Conservation (phyloP, 2,329 filamentous ascomycete species). For the Trichoderma cornu-damae region DNA sequence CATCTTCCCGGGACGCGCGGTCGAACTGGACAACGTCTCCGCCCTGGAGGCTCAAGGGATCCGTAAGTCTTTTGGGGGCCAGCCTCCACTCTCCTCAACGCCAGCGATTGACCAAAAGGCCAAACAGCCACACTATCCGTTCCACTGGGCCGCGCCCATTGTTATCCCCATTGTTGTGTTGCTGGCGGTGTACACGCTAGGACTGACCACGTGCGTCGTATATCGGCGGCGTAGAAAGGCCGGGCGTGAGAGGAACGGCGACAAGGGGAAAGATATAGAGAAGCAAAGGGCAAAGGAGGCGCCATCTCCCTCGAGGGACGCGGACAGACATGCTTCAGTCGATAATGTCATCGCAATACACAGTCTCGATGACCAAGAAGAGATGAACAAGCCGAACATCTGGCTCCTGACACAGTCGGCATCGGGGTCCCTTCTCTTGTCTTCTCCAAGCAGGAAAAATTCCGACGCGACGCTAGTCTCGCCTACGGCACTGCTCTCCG, state of each 20-base stretch:
- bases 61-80: constrained; percentile 21
- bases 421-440: constrained; percentile 2
- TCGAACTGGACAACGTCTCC: constrained; percentile 31
- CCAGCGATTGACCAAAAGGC: constrained; percentile 14
- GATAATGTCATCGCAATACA: constrained; percentile 17
- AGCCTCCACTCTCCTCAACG: neutral
- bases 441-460: neutral
- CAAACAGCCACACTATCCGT: constrained; percentile 22
- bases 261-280: constrained; percentile 16
- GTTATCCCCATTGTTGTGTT: constrained; percentile 30
- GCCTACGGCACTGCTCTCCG: neutral
- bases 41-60: constrained; percentile 29
- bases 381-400: constrained; percentile 14
- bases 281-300: constrained; percentile 21
- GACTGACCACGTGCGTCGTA: constrained; percentile 27
- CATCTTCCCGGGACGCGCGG: constrained; percentile 22
- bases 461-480: constrained; percentile 8
- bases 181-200: constrained; percentile 28
- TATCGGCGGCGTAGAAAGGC: constrained; percentile 27
- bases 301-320: neutral
- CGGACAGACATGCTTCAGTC: constrained; percentile 19
- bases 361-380: neutral
- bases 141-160: constrained; percentile 29
- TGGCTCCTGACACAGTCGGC: constrained; percentile 19
- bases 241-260: constrained; percentile 21